These are phyloP conservation scores for Amaranthus cruentus DNA, from an alignment of 148 eudicot genomes.

Conservation along the genomic window DNA sequence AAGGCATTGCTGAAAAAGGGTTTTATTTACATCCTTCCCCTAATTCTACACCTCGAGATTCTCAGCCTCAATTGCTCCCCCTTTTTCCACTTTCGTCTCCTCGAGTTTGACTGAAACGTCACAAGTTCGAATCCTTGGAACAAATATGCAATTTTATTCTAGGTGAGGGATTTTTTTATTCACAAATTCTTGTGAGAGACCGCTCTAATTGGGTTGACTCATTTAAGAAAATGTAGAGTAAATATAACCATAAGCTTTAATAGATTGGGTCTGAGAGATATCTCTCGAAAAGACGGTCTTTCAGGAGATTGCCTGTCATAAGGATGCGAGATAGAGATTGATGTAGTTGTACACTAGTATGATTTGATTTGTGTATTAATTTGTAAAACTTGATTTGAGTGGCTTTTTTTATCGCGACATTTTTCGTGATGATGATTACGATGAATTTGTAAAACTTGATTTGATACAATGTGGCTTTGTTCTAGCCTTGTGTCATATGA, in stretches of 20 bases:
- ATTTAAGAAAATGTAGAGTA: not conserved
- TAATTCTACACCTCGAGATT: conserved; percentile 28
- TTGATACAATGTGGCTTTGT: no score
- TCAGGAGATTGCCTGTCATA: no score
- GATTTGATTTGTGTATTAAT: conserved; percentile 6
- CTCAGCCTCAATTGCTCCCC: conserved; percentile 57
- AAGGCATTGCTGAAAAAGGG: conserved; percentile 68
- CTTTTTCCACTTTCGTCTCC: conserved; percentile 75
- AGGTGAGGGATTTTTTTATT: not conserved
- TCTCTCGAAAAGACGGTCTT: no score
- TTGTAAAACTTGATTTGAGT: not conserved
- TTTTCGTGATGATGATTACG: no score
- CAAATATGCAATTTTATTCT: not conserved
- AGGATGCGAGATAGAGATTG: not conserved
- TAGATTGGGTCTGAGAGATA: no score
- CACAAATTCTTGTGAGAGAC: not conserved
- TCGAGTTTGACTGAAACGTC: conserved; percentile 16
- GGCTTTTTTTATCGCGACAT: no score
- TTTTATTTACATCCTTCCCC: conserved; percentile 75
- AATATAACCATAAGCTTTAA: not conserved
- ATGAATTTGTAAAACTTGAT: no score
- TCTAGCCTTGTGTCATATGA: no score
- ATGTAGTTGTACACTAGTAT: not conserved
- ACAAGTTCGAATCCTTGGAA: conserved; percentile 23
- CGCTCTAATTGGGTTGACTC: not conserved